Base-by-base conservation (phyloP, 1,284 basidiomycete species). In the Lignosus rhinocerotis region DNA sequence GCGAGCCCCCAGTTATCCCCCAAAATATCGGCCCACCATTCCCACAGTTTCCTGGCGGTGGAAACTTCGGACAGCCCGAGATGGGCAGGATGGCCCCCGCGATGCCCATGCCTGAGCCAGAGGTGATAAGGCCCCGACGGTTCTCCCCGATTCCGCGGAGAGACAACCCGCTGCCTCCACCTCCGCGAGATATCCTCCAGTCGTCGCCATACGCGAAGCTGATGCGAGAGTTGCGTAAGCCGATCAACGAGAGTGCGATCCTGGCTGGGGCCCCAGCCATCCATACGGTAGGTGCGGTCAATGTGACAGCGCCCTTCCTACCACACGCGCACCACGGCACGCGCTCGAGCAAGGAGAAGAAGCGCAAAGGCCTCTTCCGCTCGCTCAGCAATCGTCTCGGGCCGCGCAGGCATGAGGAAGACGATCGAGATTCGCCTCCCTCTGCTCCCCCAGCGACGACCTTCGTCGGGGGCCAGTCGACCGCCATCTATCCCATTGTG, bases 141-240 rank as follows among this genome's bases (percentile, higher is more conserved):
- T 61, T 56, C 50, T 39, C 47, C 0, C 62, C 62, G 31, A 52
- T 64, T 14, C 59, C 32, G 3, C 31, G 33, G 19, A 34, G 47
- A 12, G 52, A 57, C 25, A 69, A 69, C 49, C 67, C 67, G n/a
- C 55, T 69, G 8, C 67, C 67, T 2, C 52, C 46, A 21, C 67
- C 67, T 0, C 67, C 67, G 0, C 51, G 52, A 25, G 61, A 69
- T 47, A 51, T 69, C 30, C 60, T 66, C 36, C 55, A 62, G 34
- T 31, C 46, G 21, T 64, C 66, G 7, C 66, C 63, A 1, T 67
- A 67, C 53, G 51, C 58, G 11, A 34, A 48, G 4, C 16, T 67
- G 32, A 55, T 66, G 4, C 53, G 53, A 9, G 63, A 66, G 25
- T 64, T 68, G 30, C 63, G 61, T 1, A 60, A 56, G 6, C 65